Conservation (phyloP, 495 filamentous ascomycete genomes). For the Physcia stellaris region DNA sequence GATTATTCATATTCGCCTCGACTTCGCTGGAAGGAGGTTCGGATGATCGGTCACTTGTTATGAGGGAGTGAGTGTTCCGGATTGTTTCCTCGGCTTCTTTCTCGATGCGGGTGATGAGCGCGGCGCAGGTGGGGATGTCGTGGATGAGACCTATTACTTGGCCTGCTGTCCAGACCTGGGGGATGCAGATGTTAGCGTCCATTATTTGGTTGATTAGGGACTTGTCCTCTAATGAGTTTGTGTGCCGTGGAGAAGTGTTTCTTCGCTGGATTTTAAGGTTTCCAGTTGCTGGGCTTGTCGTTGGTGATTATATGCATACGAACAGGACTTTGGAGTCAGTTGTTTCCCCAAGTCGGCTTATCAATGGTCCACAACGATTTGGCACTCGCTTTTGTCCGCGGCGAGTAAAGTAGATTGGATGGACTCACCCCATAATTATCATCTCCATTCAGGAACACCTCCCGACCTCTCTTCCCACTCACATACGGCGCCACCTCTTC, state of each 20-base stretch:
- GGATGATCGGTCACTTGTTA: background rate
- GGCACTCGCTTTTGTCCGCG: too few species aligned
- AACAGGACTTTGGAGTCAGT: too few species aligned
- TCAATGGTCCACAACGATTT: too few species aligned
- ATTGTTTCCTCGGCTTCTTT: slow-evolving; percentile 44
- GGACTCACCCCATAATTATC: slow-evolving; percentile 71
- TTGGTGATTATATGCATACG: too few species aligned
- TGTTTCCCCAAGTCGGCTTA: too few species aligned
- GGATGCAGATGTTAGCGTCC: too few species aligned
- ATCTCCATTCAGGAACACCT: slow-evolving; percentile 91
- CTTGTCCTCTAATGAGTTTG: too few species aligned
- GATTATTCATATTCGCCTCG: slow-evolving; percentile 16
- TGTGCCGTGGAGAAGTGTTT: too few species aligned
- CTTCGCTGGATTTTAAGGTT: too few species aligned
- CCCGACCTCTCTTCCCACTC: slow-evolving; percentile 77
- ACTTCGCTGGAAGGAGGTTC: slow-evolving; percentile 5
- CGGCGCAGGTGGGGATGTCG: slow-evolving; percentile 51
- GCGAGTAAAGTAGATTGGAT: too few species aligned
- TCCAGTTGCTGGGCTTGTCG: too few species aligned
- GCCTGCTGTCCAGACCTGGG: slow-evolving; percentile 55
- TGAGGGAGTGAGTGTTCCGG: slow-evolving; percentile 26
- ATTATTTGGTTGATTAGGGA: too few species aligned
- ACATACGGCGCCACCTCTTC: slow-evolving; percentile 80
- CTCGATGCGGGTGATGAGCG: slow-evolving; percentile 46
- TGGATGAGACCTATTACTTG: slow-evolving; percentile 60